Base-by-base conservation (phyloP, 495 filamentous ascomycete species). In the Sordaria brevicollis region DNA sequence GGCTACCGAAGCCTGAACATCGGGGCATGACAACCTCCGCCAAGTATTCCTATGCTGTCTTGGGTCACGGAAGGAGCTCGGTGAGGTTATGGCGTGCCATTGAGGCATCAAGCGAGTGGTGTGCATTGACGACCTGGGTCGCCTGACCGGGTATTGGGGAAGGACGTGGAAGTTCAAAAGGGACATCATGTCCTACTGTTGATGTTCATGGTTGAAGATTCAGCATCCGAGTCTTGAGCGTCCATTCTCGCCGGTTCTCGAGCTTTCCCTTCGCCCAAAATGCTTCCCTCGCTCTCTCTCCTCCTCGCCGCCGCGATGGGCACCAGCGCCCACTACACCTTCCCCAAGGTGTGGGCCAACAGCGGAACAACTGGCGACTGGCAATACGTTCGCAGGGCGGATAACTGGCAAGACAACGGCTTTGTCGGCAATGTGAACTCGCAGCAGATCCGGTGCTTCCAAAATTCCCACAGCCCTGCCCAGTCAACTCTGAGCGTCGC, bases 371-470 rank as follows among this genome's bases (percentile, higher is more conserved):
- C 69, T 35, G 67, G 49, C 34, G 80, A 83, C 71, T 83, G 81
- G 81, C 71, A 76, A 34, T 75, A 76, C 34, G 77, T 83, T 8
- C 79, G 81, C 33, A 73, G 67, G 73, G 78, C 81, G 33, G 79
- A 80, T 54, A 81, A 83, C 76, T 80, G 74, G 71, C 76, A 82
- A 68, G 74, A 71, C 70, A 81, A 83, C 69, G 77, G 79, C 71
- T 79, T 80, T 29, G 83, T 87, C 21, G 78, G 70, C n/a, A 72
- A 79, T 67, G 81, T 85, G 35, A 78, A 71, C 33, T 79, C 75
- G n/a, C 67, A 77, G 17, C 81, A 83, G 69, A 82, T 88, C 38
- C 79, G 85, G 39, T 87, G 85, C 76, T 81, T 81, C 75, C 78
- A 83, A 73, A 68, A 73, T 11, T 70, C 41, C 35, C 68, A 71